A percentile compares a stretch with the other conserved stretches of the same genome.
Evolutionary conservation across 768 basidiomycete species (phyloP).

Genomic region (Sporobolomyces phaffii): DNA sequence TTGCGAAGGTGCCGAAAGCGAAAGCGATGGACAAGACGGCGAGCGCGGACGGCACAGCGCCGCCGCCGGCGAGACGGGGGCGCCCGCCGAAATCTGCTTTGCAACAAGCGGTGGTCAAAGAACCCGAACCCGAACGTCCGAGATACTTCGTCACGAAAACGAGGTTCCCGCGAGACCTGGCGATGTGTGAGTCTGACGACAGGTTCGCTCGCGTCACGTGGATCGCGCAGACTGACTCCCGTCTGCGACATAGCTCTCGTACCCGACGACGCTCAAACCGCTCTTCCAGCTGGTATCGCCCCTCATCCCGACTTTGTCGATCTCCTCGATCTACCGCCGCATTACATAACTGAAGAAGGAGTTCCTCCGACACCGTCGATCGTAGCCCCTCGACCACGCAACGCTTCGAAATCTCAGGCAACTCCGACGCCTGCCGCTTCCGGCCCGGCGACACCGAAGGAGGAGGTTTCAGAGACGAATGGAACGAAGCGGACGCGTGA

Average conservation of each 20-base stretch:
- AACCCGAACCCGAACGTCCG: not conserved
- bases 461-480: not conserved
- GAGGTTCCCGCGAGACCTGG: not conserved
- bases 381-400: not conserved
- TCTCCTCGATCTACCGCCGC: conserved; percentile 7
- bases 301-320: conserved; percentile 25
- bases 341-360: conserved; percentile 25
- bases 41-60: not conserved
- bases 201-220: too few species aligned
- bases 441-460: not conserved
- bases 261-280: conserved; percentile 13
- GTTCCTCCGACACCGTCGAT: not conserved
- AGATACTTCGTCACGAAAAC: not conserved
- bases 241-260: too few species aligned
- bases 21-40: conserved; percentile 8
- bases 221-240: too few species aligned
- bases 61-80: not conserved
- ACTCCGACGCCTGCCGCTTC: not conserved
- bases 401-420: not conserved
- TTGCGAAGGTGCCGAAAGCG: not conserved
- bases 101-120: conserved; percentile 5
- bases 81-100: conserved; percentile 5
- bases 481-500: conserved; percentile 3
- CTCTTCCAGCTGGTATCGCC: not conserved
- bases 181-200: not conserved